Conservation (phyloP, 2,329 filamentous ascomycete genomes). For the Cercospora zeae-maydis region DNA sequence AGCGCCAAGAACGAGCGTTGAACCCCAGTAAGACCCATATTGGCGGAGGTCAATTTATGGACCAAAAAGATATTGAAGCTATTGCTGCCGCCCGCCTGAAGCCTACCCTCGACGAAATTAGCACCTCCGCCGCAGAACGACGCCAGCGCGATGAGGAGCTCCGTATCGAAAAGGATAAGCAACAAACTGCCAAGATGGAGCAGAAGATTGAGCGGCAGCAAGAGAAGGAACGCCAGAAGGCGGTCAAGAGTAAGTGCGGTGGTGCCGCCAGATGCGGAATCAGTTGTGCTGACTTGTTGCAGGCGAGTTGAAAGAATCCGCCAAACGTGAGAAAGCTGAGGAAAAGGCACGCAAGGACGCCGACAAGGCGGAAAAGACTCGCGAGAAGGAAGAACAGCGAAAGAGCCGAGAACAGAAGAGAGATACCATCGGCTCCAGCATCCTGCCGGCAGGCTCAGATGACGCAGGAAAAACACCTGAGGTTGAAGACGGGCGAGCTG, state of each 20-base stretch:
- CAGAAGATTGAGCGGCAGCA: slow-evolving; percentile 51
- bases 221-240: slow-evolving; percentile 46
- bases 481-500: slow-evolving; percentile 11
- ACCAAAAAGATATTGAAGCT: slow-evolving; percentile 71
- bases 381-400: slow-evolving; percentile 52
- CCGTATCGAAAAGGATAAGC: slow-evolving; percentile 61
- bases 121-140: slow-evolving; percentile 70
- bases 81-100: slow-evolving; percentile 75
- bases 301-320: slow-evolving; percentile 54
- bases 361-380: slow-evolving; percentile 45
- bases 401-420: slow-evolving; percentile 37
- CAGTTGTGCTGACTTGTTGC: slow-evolving; percentile 20
- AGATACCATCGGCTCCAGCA: slow-evolving; percentile 17
- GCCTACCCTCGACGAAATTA: slow-evolving; percentile 80
- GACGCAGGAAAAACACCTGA: slow-evolving; percentile 13
- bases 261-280: no score
- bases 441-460: not conserved
- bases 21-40: slow-evolving; percentile 62
- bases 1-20: slow-evolving; percentile 58
- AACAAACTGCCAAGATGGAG: slow-evolving; percentile 56
- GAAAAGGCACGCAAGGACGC: slow-evolving; percentile 52
- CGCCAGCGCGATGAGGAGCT: slow-evolving; percentile 63
- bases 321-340: slow-evolving; percentile 48
- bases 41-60: slow-evolving; percentile 76
- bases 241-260: slow-evolving; percentile 55